phyloP scores from a whole-genome alignment of 768 basidiomycete genomes.

The Trametes coccinea region DNA sequence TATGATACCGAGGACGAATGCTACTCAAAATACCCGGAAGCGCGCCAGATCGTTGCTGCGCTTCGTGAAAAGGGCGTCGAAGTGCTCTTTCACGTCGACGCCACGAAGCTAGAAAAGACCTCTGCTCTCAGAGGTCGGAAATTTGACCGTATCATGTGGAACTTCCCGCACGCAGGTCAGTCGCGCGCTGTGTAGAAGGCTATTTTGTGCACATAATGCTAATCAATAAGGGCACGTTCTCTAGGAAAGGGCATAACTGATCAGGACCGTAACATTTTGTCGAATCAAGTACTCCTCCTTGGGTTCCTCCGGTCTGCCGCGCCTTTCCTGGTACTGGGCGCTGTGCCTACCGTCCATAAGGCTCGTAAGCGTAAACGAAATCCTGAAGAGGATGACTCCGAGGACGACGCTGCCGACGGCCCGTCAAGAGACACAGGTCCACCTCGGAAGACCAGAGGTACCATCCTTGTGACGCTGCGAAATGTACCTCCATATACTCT shows the following conservation, averaged over 20 bases:
- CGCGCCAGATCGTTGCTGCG: slow-evolving; percentile 53
- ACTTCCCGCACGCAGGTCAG: slow-evolving; percentile 95
- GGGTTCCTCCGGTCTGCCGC: slow-evolving; percentile 78
- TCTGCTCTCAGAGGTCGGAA: slow-evolving; percentile 55
- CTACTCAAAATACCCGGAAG: slow-evolving; percentile 80
- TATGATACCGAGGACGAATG: slow-evolving; percentile 80
- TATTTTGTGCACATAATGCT: too few relatives aligned
- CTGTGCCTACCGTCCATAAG: slow-evolving; percentile 44
- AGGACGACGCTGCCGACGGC: slow-evolving; percentile 38
- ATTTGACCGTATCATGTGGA: slow-evolving; percentile 87
- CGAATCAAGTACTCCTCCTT: slow-evolving; percentile 83
- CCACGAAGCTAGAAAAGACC: slow-evolving; percentile 67
- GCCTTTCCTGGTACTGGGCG: slow-evolving; percentile 57
- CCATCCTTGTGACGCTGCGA: slow-evolving; percentile 82
- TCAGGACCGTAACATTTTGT: slow-evolving; percentile 89
- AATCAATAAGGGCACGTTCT: neutral
- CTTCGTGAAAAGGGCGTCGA: slow-evolving; percentile 61
- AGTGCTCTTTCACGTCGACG: slow-evolving; percentile 84
- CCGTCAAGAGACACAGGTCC: slow-evolving; percentile 25
- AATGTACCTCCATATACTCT: slow-evolving; percentile 85
- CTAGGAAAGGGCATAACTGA: slow-evolving; percentile 88
- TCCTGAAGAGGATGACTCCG: slow-evolving; percentile 46
- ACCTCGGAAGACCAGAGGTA: slow-evolving; percentile 51
- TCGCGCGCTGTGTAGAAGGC: neutral
- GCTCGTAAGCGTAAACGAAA: slow-evolving; percentile 45